Conservation (phyloP, 371 early-diverging fungal genomes). For the Mortierella sp. region DNA sequence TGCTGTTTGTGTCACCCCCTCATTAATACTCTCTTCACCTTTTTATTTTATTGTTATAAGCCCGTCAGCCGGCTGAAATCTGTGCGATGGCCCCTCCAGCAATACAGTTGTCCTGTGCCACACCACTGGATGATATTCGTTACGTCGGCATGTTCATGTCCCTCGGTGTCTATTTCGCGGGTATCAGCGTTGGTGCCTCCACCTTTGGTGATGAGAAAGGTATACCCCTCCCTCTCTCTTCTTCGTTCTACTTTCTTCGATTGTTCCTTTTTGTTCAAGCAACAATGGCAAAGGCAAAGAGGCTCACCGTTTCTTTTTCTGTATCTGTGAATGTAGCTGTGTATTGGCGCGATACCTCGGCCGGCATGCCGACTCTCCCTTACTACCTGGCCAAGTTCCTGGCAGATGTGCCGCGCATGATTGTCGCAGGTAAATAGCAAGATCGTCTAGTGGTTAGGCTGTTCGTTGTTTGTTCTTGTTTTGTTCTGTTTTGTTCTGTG, state of each 20-base stretch:
- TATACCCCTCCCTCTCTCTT: background rate
- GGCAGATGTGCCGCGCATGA: slow-evolving; percentile 66
- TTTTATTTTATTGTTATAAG: slow-evolving; percentile 14
- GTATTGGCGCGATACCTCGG: slow-evolving; percentile 65
- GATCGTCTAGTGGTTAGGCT: background rate
- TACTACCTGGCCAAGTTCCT: slow-evolving; percentile 67
- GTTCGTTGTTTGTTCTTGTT: background rate
- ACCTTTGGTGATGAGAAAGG: slow-evolving; percentile 57
- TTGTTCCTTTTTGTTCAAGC: background rate
- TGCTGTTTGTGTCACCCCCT: background rate
- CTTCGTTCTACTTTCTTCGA: background rate
- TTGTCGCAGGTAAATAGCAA: slow-evolving; percentile 56
- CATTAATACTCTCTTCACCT: background rate
- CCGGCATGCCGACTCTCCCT: slow-evolving; percentile 64
- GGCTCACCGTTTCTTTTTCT: background rate
- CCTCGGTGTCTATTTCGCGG: slow-evolving; percentile 59
- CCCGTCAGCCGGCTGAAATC: slow-evolving; percentile 60
- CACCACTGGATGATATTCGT: slow-evolving; percentile 43
- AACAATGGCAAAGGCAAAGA: too few species aligned
- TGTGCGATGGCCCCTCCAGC: slow-evolving; percentile 60
- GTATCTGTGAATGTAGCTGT: slow-evolving; percentile 41
- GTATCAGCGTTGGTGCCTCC: slow-evolving; percentile 53
- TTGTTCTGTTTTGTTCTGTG: background rate
- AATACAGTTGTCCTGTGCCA: slow-evolving; percentile 44
- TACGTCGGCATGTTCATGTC: slow-evolving; percentile 59